phyloP scores from a whole-genome alignment of 352 stramenopile species.

The Phytophthora sansomeana region DNA sequence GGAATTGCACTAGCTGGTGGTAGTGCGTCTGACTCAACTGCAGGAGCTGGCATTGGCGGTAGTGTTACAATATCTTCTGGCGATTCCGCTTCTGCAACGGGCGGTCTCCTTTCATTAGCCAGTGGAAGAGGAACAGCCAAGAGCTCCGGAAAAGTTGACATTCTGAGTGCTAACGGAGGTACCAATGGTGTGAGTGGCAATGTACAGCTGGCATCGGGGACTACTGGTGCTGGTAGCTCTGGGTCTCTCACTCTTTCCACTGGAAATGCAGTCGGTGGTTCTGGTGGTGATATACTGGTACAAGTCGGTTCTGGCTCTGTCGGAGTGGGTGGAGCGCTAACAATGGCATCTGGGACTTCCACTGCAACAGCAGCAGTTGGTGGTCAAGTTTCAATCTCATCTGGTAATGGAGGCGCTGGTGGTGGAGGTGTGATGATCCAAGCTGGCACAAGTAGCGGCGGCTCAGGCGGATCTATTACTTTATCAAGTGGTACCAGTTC shows the following conservation, averaged over 20 bases:
- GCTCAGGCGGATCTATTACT: conserved; percentile 44
- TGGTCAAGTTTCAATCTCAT: conserved; percentile 36
- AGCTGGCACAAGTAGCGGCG: conserved; percentile 33
- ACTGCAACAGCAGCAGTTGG: conserved; percentile 31
- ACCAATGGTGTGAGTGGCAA: conserved; percentile 62
- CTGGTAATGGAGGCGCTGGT: conserved; percentile 41
- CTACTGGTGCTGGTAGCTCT: conserved; percentile 52
- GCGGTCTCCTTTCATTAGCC: conserved; percentile 45
- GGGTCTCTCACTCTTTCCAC: conserved; percentile 55
- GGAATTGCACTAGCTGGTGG: conserved; percentile 33
- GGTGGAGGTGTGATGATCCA: conserved; percentile 40
- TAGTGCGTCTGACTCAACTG: conserved; percentile 18
- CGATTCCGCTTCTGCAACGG: conserved; percentile 41
- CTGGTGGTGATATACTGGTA: conserved; percentile 55
- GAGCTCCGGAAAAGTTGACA: conserved; percentile 53
- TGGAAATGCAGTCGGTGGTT: conserved; percentile 51
- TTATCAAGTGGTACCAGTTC: conserved; percentile 48
- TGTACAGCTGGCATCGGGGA: conserved; percentile 47
- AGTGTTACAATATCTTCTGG: conserved; percentile 48
- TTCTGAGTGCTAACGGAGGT: conserved; percentile 43
- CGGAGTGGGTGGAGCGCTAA: conserved; percentile 48
- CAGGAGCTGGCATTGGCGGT: conserved; percentile 40
- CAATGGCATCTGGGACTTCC: conserved; percentile 43
- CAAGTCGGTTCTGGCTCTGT: conserved; percentile 52
- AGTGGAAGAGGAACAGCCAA: conserved; percentile 48